A percentile compares a stretch with the other conserved stretches of the same genome.
These are phyloP conservation scores for Saitozyma podzolica DNA, from an alignment of 768 basidiomycete species.

Conservation along the genomic window DNA sequence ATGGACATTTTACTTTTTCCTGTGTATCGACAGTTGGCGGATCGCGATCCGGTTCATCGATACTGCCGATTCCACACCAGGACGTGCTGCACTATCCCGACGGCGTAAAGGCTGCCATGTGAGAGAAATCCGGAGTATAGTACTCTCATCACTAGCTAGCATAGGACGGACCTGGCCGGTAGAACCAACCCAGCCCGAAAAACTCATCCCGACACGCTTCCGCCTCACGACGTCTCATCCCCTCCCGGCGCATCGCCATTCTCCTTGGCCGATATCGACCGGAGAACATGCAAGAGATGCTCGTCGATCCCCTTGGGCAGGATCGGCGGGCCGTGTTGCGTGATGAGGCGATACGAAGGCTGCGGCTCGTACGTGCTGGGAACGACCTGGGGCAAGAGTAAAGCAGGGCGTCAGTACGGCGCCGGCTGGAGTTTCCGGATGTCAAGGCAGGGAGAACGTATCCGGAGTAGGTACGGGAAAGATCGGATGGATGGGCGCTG, in stretches of 20 bases:
- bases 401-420: not conserved
- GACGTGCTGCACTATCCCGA: no score
- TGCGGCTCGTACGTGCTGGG: constrained; percentile 47
- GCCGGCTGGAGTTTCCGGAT: not conserved
- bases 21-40: no score
- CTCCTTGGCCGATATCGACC: not conserved
- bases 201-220: no score
- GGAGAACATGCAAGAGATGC: constrained; percentile 35
- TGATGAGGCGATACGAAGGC: constrained; percentile 48
- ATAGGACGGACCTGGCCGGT: no score
- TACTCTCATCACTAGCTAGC: no score
- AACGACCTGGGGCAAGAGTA: constrained; percentile 26
- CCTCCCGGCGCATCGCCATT: constrained; percentile 25
- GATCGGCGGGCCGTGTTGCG: constrained; percentile 42
- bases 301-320: constrained; percentile 46
- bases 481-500: not conserved
- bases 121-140: no score
- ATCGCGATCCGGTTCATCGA: no score
- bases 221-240: constrained; percentile 10
- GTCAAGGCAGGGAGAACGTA: not conserved
- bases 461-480: not conserved
- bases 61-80: no score
- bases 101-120: no score
- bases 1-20: no score
- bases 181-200: no score